Evolutionary conservation across 2,329 filamentous ascomycete genomes (phyloP).

Genomic region (Pseudodiploospora longispora): DNA sequence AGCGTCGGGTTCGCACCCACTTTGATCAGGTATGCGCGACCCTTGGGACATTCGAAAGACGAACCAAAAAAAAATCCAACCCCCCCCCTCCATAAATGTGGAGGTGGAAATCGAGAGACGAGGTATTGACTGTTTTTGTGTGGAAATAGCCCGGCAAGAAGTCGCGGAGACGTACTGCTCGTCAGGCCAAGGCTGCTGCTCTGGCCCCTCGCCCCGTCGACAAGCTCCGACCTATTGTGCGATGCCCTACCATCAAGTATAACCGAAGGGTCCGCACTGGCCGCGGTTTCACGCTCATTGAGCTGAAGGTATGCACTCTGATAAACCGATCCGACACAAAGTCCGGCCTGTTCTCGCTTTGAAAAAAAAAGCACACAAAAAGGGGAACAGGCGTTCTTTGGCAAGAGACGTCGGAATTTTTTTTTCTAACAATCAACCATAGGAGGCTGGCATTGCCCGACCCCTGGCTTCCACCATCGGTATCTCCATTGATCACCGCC

Average conservation of each 20-base stretch:
- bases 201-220: conserved; percentile 95
- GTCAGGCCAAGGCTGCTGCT: conserved; percentile 88
- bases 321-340: conserved; percentile 1
- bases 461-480: conserved; percentile 93
- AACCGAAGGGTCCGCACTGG: conserved; percentile 96
- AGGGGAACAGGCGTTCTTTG: no score
- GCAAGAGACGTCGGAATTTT: neutral
- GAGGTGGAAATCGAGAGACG: conserved; percentile 9
- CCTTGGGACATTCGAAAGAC: neutral
- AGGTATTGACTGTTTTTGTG: conserved; percentile 27
- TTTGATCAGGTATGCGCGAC: conserved; percentile 86
- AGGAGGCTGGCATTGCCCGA: conserved; percentile 94
- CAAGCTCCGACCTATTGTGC: conserved; percentile 90
- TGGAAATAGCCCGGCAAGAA: conserved; percentile 79
- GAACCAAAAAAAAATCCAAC: neutral
- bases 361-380: neutral
- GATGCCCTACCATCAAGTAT: conserved; percentile 98
- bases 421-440: conserved; percentile 26
- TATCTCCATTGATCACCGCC: conserved; percentile 93
- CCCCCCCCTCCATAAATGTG: neutral
- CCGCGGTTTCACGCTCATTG: conserved; percentile 93
- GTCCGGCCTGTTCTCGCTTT: neutral
- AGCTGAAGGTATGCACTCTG: conserved; percentile 76
- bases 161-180: conserved; percentile 81
- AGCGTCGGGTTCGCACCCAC: conserved; percentile 96